Base-by-base conservation (phyloP, 2,329 filamentous ascomycete genomes). In the Aspergillus piperis region DNA sequence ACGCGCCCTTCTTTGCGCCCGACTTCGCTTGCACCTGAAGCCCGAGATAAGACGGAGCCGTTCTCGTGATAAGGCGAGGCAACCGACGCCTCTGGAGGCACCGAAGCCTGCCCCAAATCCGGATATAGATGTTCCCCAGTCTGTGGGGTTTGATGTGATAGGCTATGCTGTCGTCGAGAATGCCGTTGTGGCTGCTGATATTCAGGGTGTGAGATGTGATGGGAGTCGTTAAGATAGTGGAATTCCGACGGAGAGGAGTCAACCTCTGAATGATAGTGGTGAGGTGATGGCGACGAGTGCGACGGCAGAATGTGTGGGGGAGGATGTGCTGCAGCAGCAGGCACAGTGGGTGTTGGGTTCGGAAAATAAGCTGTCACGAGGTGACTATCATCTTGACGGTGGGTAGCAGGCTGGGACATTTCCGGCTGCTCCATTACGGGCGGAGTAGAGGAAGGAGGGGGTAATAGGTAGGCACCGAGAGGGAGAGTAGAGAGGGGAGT, bases 401-500 rank as follows among this genome's bases (percentile, higher is more conserved):
- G 73, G 65, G 69, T 70, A 63, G 73, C 66, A 63, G 68, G 72
- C 70, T 75, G 70, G 66, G 72, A 70, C 73, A 75, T 75, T 66
- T 72, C 73, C 64, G 70, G 72, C 51, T 68, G 68, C 63, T 59
- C 65, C 73, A 75, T 75, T 60, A 61, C 63, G 62, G 66, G 60
- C 58, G 60, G 59, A 60, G 50, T 60, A 52, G 55, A 49, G 39
- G 50, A 44, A 47, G 44, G 51, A 54, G 39, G 55, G 54, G 50
- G 60, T 60, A 50, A 60, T 52, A 58, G 32, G 21, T 52, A 54
- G 30, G 38, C 41, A 42, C 38, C 41, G 48, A 39, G 8, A 30
- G 50, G 38, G 50, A 38, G 8, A 25, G 19, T 62, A 36, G 32
- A 36, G 32, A 36, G 32, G 32, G 32, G 32, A 63, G 54, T 61